phyloP scores from a whole-genome alignment of 2,329 filamentous ascomycete genomes.

The Fusarium sp. region DNA sequence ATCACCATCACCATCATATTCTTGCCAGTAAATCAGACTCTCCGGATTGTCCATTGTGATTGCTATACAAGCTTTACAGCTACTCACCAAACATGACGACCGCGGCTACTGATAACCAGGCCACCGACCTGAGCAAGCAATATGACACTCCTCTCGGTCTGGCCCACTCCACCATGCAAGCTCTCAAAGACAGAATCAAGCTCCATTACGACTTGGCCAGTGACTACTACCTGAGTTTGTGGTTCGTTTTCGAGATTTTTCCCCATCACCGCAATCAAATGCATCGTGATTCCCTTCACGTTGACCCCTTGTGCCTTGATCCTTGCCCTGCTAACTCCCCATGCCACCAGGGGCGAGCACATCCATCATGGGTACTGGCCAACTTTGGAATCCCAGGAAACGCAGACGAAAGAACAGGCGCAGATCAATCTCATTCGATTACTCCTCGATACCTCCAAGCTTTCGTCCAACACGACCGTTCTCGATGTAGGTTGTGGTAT shows the following conservation, averaged over 20 bases:
- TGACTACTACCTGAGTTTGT: conserved; percentile 70
- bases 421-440: conserved; percentile 67
- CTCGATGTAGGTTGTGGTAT: conserved; percentile 71
- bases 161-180: conserved; percentile 58
- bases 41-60: neutral
- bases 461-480: conserved; percentile 43
- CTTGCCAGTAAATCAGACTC: neutral
- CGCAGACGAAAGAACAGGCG: conserved; percentile 66
- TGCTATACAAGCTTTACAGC: neutral
- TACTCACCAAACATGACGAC: conserved; percentile 18
- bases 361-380: conserved; percentile 73
- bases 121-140: conserved; percentile 54
- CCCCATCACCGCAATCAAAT: neutral
- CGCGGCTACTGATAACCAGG: conserved; percentile 22
- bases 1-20: neutral
- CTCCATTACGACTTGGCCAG: conserved; percentile 70
- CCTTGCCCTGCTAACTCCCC: neutral
- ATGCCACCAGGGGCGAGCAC: conserved; percentile 64
- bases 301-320: neutral
- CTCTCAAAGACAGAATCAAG: conserved; percentile 68
- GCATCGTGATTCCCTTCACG: neutral
- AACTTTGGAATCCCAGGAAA: conserved; percentile 53
- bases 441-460: conserved; percentile 56
- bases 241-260: conserved; percentile 51
- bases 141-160: conserved; percentile 59